Conservation (phyloP, 257 asterid species). For the Solanum ossicruentum region DNA sequence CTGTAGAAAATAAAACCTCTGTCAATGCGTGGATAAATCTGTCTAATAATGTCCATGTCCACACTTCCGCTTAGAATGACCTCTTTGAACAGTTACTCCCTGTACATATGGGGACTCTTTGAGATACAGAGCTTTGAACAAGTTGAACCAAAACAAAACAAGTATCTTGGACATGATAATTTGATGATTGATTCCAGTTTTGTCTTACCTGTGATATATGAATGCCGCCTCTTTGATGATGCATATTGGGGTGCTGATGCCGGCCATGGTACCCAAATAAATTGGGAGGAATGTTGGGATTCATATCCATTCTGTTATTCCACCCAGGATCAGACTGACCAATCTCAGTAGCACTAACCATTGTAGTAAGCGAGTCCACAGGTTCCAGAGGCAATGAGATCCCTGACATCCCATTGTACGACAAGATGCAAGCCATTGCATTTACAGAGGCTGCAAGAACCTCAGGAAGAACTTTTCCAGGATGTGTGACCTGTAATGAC, state of each 20-base stretch:
- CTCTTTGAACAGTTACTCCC: background rate
- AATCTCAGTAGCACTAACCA: slow-evolving; percentile 31
- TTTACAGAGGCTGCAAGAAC: slow-evolving; percentile 49
- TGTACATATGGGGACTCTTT: background rate
- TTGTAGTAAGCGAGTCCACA: slow-evolving; percentile 22
- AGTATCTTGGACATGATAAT: background rate
- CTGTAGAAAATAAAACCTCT: background rate
- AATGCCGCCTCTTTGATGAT: slow-evolving; percentile 1
- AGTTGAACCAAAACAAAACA: background rate
- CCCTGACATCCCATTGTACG: slow-evolving; percentile 60
- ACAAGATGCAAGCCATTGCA: slow-evolving; percentile 44
- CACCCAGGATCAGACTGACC: slow-evolving; percentile 9
- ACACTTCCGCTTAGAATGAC: slow-evolving; percentile 8
- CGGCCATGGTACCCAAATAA: slow-evolving; percentile 9
- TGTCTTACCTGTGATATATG: background rate
- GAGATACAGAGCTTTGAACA: background rate
- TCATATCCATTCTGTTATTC: background rate
- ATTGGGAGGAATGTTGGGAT: slow-evolving; percentile 14
- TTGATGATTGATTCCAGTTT: background rate
- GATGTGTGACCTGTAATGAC: slow-evolving; percentile 41
- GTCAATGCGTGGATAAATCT: background rate
- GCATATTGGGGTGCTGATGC: background rate
- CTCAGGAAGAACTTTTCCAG: slow-evolving; percentile 48
- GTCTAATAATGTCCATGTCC: slow-evolving; percentile 5
- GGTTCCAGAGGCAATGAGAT: slow-evolving; percentile 26